These are phyloP conservation scores for Pseudomicrostroma phylloplanum DNA, from an alignment of 1,284 basidiomycete genomes.

Conservation along the genomic window DNA sequence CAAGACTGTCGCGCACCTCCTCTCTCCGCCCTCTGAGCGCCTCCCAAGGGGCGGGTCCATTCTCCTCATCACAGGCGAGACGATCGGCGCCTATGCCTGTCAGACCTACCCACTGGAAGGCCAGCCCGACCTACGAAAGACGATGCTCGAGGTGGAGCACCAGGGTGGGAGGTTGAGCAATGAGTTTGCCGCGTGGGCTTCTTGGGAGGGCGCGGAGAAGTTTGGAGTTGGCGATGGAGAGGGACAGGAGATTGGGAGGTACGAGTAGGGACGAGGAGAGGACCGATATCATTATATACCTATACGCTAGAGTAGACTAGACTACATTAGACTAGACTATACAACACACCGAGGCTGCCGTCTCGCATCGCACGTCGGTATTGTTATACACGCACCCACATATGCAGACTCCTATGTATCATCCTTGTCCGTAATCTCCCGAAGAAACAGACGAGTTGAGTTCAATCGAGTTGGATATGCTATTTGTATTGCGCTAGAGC, in stretches of 20 bases:
- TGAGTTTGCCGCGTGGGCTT: slow-evolving; percentile 10
- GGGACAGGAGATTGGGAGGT: not conserved
- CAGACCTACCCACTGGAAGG: slow-evolving; percentile 7
- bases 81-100: slow-evolving; percentile 4
- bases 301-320: too few species aligned
- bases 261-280: not conserved
- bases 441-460: too few species aligned
- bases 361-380: too few species aligned
- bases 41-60: not conserved
- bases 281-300: too few species aligned
- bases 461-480: too few species aligned
- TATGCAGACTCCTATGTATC: not conserved
- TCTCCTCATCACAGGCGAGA: slow-evolving; percentile 9
- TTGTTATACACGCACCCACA: too few species aligned
- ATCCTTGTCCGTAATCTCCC: not conserved
- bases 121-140: slow-evolving; percentile 6
- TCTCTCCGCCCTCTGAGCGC: not conserved
- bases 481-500: too few species aligned
- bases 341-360: not conserved
- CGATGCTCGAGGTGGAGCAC: slow-evolving; percentile 11
- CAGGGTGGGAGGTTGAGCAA: slow-evolving; percentile 7
- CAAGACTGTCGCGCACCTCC: not conserved
- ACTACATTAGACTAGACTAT: not conserved
- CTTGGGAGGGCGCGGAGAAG: slow-evolving; percentile 9
- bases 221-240: not conserved